Conservation (phyloP, 768 basidiomycete species). For the Trametes maxima region DNA sequence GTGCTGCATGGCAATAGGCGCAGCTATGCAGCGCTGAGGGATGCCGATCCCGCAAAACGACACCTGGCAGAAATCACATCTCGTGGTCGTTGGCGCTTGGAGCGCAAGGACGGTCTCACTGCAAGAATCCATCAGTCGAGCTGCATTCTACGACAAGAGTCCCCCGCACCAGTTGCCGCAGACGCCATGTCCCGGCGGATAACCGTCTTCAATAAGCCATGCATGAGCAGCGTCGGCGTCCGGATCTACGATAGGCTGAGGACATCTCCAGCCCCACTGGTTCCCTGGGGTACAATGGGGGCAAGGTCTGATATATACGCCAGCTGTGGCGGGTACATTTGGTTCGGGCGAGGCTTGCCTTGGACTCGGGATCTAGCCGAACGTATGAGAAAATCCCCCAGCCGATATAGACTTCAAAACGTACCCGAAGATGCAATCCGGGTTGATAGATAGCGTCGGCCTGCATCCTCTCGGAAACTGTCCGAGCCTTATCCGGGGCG, state of each 20-base stretch:
- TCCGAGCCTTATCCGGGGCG: constrained; percentile 67
- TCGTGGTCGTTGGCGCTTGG: constrained; percentile 74
- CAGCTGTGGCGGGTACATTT: constrained; percentile 59
- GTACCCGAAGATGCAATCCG: constrained; percentile 64
- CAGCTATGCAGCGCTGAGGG: constrained; percentile 70
- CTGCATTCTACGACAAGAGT: not conserved
- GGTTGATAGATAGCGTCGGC: constrained; percentile 79
- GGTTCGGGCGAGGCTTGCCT: constrained; percentile 78
- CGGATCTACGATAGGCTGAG: constrained; percentile 79
- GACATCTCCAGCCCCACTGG: constrained; percentile 77
- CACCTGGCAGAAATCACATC: constrained; percentile 82
- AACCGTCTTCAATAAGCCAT: constrained; percentile 76
- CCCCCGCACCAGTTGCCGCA: constrained; percentile 79
- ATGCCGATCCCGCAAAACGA: constrained; percentile 83
- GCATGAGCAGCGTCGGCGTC: constrained; percentile 66
- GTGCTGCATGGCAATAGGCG: constrained; percentile 57
- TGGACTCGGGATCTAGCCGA: constrained; percentile 68
- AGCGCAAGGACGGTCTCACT: constrained; percentile 79
- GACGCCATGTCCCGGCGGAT: constrained; percentile 76
- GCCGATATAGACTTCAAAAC: not conserved
- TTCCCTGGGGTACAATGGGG: constrained; percentile 76
- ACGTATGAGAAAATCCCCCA: not conserved
- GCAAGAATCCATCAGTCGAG: constrained; percentile 1
- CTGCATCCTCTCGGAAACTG: constrained; percentile 72
- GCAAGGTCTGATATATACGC: constrained; percentile 75